Conservation (phyloP, 2,329 filamentous ascomycete genomes). For the Fusarium sp. region DNA sequence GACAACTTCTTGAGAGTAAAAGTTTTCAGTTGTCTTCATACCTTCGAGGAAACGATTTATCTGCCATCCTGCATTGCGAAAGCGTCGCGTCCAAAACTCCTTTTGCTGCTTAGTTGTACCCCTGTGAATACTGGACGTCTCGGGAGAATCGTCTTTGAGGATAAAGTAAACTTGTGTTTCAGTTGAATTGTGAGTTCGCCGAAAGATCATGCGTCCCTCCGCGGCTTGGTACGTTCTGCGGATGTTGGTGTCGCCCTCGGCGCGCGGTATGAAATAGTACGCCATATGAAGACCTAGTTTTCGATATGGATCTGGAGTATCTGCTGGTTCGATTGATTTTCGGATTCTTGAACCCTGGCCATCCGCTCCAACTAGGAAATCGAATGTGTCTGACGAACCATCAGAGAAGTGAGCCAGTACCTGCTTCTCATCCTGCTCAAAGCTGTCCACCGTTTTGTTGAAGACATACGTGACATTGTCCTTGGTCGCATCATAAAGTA, state of each 20-base stretch:
- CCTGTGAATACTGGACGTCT: slow-evolving; percentile 20
- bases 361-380: slow-evolving; percentile 33
- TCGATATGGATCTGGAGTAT: slow-evolving; percentile 18
- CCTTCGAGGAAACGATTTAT: slow-evolving; percentile 27
- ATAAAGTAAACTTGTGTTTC: slow-evolving; percentile 38
- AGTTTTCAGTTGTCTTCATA: slow-evolving; percentile 29
- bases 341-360: slow-evolving; percentile 33
- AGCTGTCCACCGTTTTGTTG: slow-evolving; percentile 19
- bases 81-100: slow-evolving; percentile 29
- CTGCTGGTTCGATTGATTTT: slow-evolving; percentile 11
- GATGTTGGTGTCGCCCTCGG: slow-evolving; percentile 28
- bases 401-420: slow-evolving; percentile 31
- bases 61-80: slow-evolving; percentile 28
- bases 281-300: slow-evolving; percentile 44
- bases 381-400: slow-evolving; percentile 21
- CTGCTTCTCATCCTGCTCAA: slow-evolving; percentile 33
- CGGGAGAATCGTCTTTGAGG: slow-evolving; percentile 19
- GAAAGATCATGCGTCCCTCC: slow-evolving; percentile 34
- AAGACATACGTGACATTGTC: slow-evolving; percentile 20
- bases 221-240: slow-evolving; percentile 23
- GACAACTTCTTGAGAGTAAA: slow-evolving; percentile 35
- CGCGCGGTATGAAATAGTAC: slow-evolving; percentile 35
- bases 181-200: slow-evolving; percentile 34
- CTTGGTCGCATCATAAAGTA: slow-evolving; percentile 55
- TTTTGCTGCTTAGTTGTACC: slow-evolving; percentile 29